phyloP scores from a whole-genome alignment of 176 grass and related monocot species.

The Hsuehochloa calcarea region DNA sequence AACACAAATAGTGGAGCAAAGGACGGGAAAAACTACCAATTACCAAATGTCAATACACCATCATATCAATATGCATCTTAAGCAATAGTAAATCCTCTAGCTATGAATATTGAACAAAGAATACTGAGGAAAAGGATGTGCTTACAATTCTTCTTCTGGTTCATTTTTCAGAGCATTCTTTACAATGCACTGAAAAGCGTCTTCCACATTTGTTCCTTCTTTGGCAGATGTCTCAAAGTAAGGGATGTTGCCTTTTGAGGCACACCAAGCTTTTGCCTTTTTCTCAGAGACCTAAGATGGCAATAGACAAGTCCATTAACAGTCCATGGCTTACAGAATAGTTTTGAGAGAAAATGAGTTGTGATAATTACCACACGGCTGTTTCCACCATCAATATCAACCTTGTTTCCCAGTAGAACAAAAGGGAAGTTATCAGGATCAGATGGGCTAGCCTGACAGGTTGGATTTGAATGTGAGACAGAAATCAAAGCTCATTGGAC shows the following conservation, averaged over 20 bases:
- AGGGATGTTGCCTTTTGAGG: conserved; percentile 81
- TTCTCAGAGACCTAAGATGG: conserved; percentile 78
- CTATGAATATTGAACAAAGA: conserved; percentile 19
- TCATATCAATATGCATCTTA: background rate
- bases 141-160: conserved; percentile 83
- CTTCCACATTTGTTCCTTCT: conserved; percentile 85
- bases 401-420: conserved; percentile 85
- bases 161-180: conserved; percentile 88
- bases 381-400: conserved; percentile 73
- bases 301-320: conserved; percentile 8
- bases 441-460: conserved; percentile 70
- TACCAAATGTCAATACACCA: conserved; percentile 4
- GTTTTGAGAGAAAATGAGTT: conserved; percentile 3
- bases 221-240: conserved; percentile 89
- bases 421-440: conserved; percentile 90
- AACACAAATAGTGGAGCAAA: background rate
- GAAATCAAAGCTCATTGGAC: background rate
- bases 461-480: conserved; percentile 5
- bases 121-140: conserved; percentile 1
- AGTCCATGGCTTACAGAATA: conserved; percentile 26
- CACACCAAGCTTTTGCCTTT: conserved; percentile 80
- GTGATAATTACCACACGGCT: conserved; percentile 59
- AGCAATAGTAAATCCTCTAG: background rate
- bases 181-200: conserved; percentile 80
- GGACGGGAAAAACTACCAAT: background rate